Evolutionary conservation across 495 filamentous ascomycete species (phyloP).

Genomic region (Penicillium goetzii): DNA sequence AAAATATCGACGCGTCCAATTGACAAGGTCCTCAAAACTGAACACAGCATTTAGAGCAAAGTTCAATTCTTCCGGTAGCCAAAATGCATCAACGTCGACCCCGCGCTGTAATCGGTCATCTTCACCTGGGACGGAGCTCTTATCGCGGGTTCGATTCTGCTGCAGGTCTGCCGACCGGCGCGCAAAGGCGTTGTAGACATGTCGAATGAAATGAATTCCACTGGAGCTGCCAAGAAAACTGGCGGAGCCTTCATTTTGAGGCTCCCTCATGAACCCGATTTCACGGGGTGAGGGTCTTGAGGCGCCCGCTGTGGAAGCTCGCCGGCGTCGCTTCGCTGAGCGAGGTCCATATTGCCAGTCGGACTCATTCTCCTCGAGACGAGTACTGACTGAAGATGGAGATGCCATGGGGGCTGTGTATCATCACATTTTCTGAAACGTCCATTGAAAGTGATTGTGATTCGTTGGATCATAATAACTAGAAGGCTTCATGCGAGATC

Average conservation of each 20-base stretch:
- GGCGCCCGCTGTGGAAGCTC: constrained; percentile 27
- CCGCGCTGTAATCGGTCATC: constrained; percentile 45
- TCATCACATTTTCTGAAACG: not conserved
- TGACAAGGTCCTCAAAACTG: constrained; percentile 40
- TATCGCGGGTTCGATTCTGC: constrained; percentile 34
- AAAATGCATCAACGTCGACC: constrained; percentile 28
- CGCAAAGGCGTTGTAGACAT: constrained; percentile 50
- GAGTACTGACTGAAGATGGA: constrained; percentile 24
- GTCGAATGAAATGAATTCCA: constrained; percentile 54
- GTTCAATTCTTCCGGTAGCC: constrained; percentile 36
- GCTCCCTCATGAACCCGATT: constrained; percentile 46
- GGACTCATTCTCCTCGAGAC: constrained; percentile 23
- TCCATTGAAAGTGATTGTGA: not conserved
- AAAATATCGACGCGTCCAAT: constrained; percentile 51
- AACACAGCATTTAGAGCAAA: constrained; percentile 14
- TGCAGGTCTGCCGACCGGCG: constrained; percentile 41
- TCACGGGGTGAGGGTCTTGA: constrained; percentile 38
- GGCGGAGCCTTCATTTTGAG: constrained; percentile 38
- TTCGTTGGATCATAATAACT: not conserved
- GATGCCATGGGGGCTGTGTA: constrained; percentile 20
- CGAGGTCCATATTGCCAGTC: constrained; percentile 27
- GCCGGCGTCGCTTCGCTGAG: constrained; percentile 38
- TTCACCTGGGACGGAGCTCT: constrained; percentile 49
- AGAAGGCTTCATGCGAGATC: not conserved
- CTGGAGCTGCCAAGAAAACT: constrained; percentile 55